Base-by-base conservation (phyloP, 192 early-diverging fungal genomes). In the Umbelopsis vinacea region DNA sequence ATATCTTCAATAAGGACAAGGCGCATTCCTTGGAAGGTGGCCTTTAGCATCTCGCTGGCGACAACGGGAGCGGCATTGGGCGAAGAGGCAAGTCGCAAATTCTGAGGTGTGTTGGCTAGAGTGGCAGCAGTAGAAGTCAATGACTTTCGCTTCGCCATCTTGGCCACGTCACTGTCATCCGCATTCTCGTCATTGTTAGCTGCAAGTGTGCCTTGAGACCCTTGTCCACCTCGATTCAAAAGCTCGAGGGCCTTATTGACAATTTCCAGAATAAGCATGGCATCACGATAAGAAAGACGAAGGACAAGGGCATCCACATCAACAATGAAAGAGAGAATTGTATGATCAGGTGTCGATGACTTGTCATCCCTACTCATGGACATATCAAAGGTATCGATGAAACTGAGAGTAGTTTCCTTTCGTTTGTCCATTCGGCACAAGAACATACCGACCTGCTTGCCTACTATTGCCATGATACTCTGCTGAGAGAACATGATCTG, bases 1-100 rank as follows among this genome's bases (percentile, higher is more conserved):
- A 95, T 86, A 74, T 99, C 97, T 67, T 97, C 94, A 67, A 99
- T 98, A 17, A 98, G 74, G 46, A 99, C 87, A 1, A 96, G 52
- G 48, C 90, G 87, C 40, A 93, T 72, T 0, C 92, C 91, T 66
- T 90, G 82, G 48, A 93, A 87, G 6, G 78, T 83, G 6, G 90
- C 86, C 68, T 85, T 84, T 11, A 93, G 66, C 86, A 50, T 54
- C 37, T 54, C 69, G 17, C 48, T 54, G 19, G 53, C 69, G 4
- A 54, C 69, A 33, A 43, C 48, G 14, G 69, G 53, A 10, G 29
- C 57, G 19, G 29, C 26, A 63, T 12, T 19, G 33, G 17, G 12
- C 4, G 24, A 33, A 11, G 57, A 37, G 15, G 53, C 9, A 54
- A 17, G 57, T 35, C 33, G 23, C 6, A 37, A 6, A 5, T 63